A percentile compares a stretch with the other conserved stretches of the same genome.
phyloP scores from a whole-genome alignment of 495 filamentous ascomycete genomes.

The Penicillium coprophilum region DNA sequence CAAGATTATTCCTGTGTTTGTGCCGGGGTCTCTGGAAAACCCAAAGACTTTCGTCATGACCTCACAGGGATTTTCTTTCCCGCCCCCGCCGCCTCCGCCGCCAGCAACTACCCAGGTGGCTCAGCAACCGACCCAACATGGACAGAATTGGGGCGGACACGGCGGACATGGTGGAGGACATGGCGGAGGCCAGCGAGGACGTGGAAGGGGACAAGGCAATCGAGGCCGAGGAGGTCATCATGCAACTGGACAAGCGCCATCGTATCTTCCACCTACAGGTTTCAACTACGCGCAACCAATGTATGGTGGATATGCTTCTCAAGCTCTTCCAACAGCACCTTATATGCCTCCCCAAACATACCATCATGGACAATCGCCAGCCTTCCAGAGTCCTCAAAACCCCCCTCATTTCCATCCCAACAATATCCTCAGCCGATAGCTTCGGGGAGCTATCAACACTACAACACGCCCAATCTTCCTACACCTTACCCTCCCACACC shows the following conservation, averaged over 20 bases:
- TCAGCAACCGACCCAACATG: conserved; percentile 32
- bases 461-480: conserved; percentile 26
- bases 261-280: conserved; percentile 23
- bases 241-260: conserved; percentile 19
- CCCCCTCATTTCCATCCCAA: conserved; percentile 25
- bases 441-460: conserved; percentile 31
- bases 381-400: conserved; percentile 28
- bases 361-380: conserved; percentile 25
- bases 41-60: conserved; percentile 38
- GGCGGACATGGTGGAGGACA: conserved; percentile 46
- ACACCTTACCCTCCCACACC: conserved; percentile 26
- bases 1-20: conserved; percentile 1
- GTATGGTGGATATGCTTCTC: conserved; percentile 34
- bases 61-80: conserved; percentile 52
- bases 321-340: conserved; percentile 28
- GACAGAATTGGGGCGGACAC: conserved; percentile 37
- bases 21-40: conserved; percentile 26
- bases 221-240: conserved; percentile 50
- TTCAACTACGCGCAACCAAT: conserved; percentile 35
- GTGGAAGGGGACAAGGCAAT: conserved; percentile 46
- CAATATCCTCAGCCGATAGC: conserved; percentile 33
- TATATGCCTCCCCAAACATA: conserved; percentile 32
- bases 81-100: conserved; percentile 49
- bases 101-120: conserved; percentile 30
- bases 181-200: conserved; percentile 42